Conservation (phyloP, 2,329 filamentous ascomycete genomes). For the Chaetomium sp. region DNA sequence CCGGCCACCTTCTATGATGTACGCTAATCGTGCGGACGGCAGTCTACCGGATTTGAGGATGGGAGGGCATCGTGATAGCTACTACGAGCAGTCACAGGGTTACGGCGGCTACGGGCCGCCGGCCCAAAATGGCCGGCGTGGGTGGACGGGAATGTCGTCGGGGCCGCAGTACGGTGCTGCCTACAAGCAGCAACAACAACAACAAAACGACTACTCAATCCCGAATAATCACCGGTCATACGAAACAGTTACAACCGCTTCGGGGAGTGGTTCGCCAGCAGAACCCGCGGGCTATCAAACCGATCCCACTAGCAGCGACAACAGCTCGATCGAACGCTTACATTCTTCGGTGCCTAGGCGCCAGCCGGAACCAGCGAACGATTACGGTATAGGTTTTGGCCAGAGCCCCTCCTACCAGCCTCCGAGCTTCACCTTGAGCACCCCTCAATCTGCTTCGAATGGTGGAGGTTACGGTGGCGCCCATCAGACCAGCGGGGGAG, state of each 20-base stretch:
- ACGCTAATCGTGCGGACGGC: slow-evolving; percentile 20
- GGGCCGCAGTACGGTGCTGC: slow-evolving; percentile 38
- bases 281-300: slow-evolving; percentile 77
- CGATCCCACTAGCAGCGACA: slow-evolving; percentile 81
- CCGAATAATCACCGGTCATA: slow-evolving; percentile 71
- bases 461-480: slow-evolving; percentile 13
- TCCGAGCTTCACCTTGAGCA: slow-evolving; percentile 32
- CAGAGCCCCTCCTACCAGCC: slow-evolving; percentile 39
- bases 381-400: slow-evolving; percentile 57
- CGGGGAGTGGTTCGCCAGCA: slow-evolving; percentile 63
- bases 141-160: slow-evolving; percentile 38
- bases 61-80: slow-evolving; percentile 28
- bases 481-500: slow-evolving; percentile 13
- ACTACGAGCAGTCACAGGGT: slow-evolving; percentile 39
- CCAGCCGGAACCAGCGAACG: slow-evolving; percentile 46
- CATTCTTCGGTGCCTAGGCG: slow-evolving; percentile 48
- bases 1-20: slow-evolving; percentile 32
- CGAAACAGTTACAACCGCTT: slow-evolving; percentile 77
- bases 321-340: slow-evolving; percentile 78
- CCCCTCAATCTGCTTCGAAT: slow-evolving; percentile 17
- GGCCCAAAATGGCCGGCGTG: slow-evolving; percentile 29
- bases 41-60: slow-evolving; percentile 36
- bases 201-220: slow-evolving; percentile 44
- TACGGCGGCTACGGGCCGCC: slow-evolving; percentile 29
- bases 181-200: slow-evolving; percentile 36